These are phyloP conservation scores for Globisporangium lucens DNA, from an alignment of 352 stramenopile species.

Conservation along the genomic window DNA sequence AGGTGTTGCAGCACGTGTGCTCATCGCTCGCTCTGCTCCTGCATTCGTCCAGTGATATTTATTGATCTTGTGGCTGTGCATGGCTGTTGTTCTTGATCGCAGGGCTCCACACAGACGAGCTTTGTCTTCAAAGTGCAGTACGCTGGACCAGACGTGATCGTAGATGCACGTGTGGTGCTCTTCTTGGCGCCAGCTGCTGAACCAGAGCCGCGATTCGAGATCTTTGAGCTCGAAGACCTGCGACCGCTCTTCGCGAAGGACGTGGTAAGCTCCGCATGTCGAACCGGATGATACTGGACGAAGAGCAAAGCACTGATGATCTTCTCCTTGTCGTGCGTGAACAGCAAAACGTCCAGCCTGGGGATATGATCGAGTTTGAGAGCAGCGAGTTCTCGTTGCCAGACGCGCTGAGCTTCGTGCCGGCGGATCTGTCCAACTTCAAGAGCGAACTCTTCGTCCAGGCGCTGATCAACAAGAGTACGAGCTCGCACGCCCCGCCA, in stretches of 20 bases:
- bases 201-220: slow-evolving; percentile 50
- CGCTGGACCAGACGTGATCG: slow-evolving; percentile 30
- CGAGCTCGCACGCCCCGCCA: background rate
- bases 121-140: slow-evolving; percentile 58
- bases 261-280: slow-evolving; percentile 26
- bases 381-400: slow-evolving; percentile 56
- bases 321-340: background rate
- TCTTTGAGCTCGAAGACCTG: slow-evolving; percentile 54
- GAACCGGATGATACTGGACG: background rate
- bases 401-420: slow-evolving; percentile 58
- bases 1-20: background rate
- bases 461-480: slow-evolving; percentile 63
- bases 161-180: slow-evolving; percentile 49
- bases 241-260: slow-evolving; percentile 68
- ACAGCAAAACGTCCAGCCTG: slow-evolving; percentile 43
- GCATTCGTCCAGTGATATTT: background rate
- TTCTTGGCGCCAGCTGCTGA: slow-evolving; percentile 47
- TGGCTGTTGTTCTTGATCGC: background rate
- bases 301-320: background rate
- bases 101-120: slow-evolving; percentile 44
- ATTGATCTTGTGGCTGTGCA: background rate
- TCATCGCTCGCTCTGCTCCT: background rate
- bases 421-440: slow-evolving; percentile 48
- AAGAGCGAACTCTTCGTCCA: slow-evolving; percentile 49
- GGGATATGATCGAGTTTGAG: slow-evolving; percentile 64